Evolutionary conservation across 345 rosid genomes (phyloP), one percentile per base, ranked within the genome.

Genomic region (Populus ilicifolia): DNA sequence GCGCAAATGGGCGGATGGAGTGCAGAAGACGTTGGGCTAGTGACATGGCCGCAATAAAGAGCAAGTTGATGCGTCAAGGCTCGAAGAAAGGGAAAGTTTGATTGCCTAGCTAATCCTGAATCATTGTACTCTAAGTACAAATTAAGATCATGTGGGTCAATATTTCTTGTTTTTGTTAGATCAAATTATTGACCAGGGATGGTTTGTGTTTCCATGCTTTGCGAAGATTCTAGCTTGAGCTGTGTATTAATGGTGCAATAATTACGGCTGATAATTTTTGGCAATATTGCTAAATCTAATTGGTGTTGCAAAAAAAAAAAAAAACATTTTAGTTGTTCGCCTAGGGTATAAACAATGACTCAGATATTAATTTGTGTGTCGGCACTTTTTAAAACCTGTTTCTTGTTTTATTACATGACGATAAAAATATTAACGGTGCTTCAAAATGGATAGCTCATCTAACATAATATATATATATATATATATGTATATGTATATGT

Each of bases 321-420:
- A 46, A 1, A 44, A 6, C 50, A 46, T 46, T 46, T 4, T 14
- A 46, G 50, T 0, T 46, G 50, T 44, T 44, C 50, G 1, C 50
- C 4, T 8, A 14, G 0, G 13, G 14, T 44, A 14, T 14, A 33
- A 33, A 33, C 35, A 33, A 33, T 33, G 35, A 4, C 35, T 33
- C 35, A 0, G 4, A 41, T 9, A 9, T 41, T 41, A 9, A 9
- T 41, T 41, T 41, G 44, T 10, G 44, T 41, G 44, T 2, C 9
- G 0, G 2, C 0, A 41, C 9, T 9, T 41, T 11, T 9, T 9
- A 0, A 8, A 41, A 2, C 10, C 10, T 41, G 9, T 8, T 41
- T 41, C 8, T 39, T 39, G 8, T 39, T 8, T 39, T 39, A 39
- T 8, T 39, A 39, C 1, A 39, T 39, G 41, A 39, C 41, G 8